These are phyloP conservation scores for Podospora anserina DNA, from an alignment of 495 filamentous ascomycete genomes.

Conservation along the genomic window DNA sequence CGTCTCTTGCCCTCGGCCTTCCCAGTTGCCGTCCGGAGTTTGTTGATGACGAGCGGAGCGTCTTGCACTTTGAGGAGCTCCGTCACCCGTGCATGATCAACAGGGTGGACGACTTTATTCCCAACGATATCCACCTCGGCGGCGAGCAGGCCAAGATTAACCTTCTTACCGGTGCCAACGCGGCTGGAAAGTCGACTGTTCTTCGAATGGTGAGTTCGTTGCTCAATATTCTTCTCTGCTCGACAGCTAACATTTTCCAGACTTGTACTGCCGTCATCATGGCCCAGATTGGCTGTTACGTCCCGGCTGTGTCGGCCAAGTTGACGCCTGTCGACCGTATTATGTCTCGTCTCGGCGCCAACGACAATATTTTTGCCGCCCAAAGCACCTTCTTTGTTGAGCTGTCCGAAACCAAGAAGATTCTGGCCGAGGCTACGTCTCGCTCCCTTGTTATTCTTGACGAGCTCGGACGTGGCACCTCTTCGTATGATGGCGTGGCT, in stretches of 20 bases:
- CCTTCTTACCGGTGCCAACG: slow-evolving; percentile 93
- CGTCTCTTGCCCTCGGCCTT: slow-evolving; percentile 75
- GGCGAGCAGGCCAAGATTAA: slow-evolving; percentile 79
- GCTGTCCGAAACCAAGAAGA: slow-evolving; percentile 96
- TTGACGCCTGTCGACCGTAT: slow-evolving; percentile 93
- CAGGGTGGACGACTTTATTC: slow-evolving; percentile 90
- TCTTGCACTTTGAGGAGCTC: slow-evolving; percentile 86
- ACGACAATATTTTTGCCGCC: slow-evolving; percentile 98
- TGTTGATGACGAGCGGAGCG: slow-evolving; percentile 75
- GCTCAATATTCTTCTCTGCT: slow-evolving; percentile 11
- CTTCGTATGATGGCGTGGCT: slow-evolving; percentile 90
- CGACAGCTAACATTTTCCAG: slow-evolving; percentile 31
- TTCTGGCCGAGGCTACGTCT: slow-evolving; percentile 89
- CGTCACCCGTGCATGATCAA: slow-evolving; percentile 92
- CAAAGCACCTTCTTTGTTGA: slow-evolving; percentile 99
- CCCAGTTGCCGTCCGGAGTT: slow-evolving; percentile 88
- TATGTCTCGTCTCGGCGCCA: slow-evolving; percentile 97
- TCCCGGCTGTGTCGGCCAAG: slow-evolving; percentile 78
- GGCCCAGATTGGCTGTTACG: slow-evolving; percentile 95
- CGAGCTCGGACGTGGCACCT: slow-evolving; percentile 92
- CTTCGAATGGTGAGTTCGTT: slow-evolving; percentile 75
- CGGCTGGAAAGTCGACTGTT: slow-evolving; percentile 97
- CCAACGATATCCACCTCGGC: slow-evolving; percentile 88
- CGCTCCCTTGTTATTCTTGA: slow-evolving; percentile 96
- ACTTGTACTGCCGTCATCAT: slow-evolving; percentile 94